phyloP scores from a whole-genome alignment of 1,284 basidiomycete genomes.

The Tilletia horrida region DNA sequence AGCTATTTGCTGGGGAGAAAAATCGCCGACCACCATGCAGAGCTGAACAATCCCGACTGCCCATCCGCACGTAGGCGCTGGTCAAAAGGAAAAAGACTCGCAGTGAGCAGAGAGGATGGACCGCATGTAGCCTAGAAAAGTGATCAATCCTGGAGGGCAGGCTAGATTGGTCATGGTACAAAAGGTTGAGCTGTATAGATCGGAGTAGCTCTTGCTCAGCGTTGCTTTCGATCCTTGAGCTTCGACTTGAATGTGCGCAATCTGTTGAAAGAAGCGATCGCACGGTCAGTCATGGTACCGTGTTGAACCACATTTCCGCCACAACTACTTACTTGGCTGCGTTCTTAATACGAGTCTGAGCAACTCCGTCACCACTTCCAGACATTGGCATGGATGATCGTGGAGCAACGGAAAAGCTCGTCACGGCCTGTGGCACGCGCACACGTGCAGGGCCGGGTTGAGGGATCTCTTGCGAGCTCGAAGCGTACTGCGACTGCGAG shows the following conservation, averaged over 20 bases:
- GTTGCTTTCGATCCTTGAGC: constrained; percentile 14
- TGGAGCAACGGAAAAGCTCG: constrained; percentile 8
- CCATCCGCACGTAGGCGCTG: too few species aligned
- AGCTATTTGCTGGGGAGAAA: too few species aligned
- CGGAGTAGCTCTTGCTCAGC: background rate
- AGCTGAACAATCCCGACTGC: too few species aligned
- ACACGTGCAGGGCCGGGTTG: background rate
- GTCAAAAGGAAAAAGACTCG: too few species aligned
- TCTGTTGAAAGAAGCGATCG: background rate
- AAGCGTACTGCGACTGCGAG: background rate
- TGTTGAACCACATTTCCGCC: background rate
- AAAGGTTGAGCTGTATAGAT: too few species aligned
- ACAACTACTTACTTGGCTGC: background rate
- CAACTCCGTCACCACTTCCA: background rate
- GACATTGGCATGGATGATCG: background rate
- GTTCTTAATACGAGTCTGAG: background rate
- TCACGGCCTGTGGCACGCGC: constrained; percentile 9
- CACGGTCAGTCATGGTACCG: background rate
- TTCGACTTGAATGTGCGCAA: constrained; percentile 14
- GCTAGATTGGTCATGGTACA: too few species aligned
- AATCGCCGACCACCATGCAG: too few species aligned
- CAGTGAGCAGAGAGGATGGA: too few species aligned
- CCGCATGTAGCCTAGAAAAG: too few species aligned
- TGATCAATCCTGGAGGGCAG: too few species aligned
- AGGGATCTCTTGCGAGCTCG: background rate